Evolutionary conservation across 257 asterid genomes (phyloP).

Genomic region (Petunia secreta): DNA sequence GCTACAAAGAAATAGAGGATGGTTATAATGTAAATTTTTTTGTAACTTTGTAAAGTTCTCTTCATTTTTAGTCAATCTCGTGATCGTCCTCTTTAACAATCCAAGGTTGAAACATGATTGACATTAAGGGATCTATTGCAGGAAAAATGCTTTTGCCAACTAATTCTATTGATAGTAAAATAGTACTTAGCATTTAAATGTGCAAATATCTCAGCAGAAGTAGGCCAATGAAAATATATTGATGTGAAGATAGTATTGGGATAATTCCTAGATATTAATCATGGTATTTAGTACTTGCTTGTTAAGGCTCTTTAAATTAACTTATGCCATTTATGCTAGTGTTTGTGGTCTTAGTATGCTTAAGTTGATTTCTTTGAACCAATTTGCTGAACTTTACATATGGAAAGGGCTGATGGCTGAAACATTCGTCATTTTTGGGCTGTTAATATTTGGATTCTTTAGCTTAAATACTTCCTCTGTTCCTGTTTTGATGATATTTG

Average conservation of each 20-base stretch:
- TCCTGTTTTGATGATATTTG: neutral
- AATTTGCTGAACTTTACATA: neutral
- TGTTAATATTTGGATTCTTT: neutral
- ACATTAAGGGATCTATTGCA: neutral
- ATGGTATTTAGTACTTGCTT: neutral
- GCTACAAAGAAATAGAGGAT: no score
- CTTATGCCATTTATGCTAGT: neutral
- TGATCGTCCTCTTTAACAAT: neutral
- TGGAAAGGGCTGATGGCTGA: neutral
- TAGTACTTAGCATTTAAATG: conserved; percentile 6
- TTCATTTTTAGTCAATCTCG: neutral
- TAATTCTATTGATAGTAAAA: conserved; percentile 9
- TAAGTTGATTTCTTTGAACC: neutral
- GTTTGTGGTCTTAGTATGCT: conserved; percentile 4
- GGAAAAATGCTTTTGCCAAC: neutral
- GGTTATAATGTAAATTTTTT: no score
- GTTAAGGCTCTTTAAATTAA: neutral
- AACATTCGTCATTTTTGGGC: neutral
- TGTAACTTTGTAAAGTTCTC: neutral
- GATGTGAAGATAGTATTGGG: neutral
- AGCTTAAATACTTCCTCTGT: neutral
- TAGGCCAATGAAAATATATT: neutral
- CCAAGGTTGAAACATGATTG: neutral
- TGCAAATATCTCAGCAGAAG: conserved; percentile 1
- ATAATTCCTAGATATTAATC: neutral